Base-by-base conservation (phyloP, 2,329 filamentous ascomycete genomes). In the Ophiognomonia clavigignenti-juglandacearum region DNA sequence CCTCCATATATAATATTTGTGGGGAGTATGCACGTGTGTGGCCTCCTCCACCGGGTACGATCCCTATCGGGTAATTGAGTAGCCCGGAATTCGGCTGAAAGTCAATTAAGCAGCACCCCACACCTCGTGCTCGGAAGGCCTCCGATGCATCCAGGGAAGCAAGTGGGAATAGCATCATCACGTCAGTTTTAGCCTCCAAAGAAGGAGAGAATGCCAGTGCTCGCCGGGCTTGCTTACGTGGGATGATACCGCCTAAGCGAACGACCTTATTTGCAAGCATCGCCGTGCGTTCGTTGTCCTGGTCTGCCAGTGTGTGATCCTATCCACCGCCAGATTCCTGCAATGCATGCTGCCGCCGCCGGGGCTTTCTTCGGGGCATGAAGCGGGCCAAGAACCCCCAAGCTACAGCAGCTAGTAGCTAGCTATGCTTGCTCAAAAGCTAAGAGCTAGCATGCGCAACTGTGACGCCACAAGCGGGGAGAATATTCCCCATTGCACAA, bases 321-420 rank as follows among this genome's bases (percentile, higher is more conserved):
- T n/a, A 13, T 39, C 32, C 29, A n/a, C 39, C 43, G 45, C 45
- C n/a, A n/a, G n/a, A n/a, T n/a, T n/a, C n/a, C n/a, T n/a, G n/a
- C n/a, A n/a, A n/a, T n/a, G n/a, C n/a, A 48, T 22, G 34, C 29
- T 31, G 29, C 29, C 45, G 40, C 34, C 35, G 39, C 19, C 35
- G 24, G 27, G 35, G 32, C 39, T 35, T 40, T 39, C 39, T 48
- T 26, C 39, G 11, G 27, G 26, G 46, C 40, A 47, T 48, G 45
- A 39, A 43, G 34, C 23, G 18, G 18, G 38, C 14, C 19, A 29
- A 22, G 32, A 26, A 44, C 13, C 40, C 40, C 27, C 22, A 37
- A 35, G 39, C 5, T 14, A 7, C 9, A n/a, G 7, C n/a, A 34
- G 31, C 31, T 16, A n/a, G n/a, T n/a, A 34, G 31, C 31, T 29